phyloP scores from a whole-genome alignment of 805 yeast species.

The Kodamaea nitidulidarum region DNA sequence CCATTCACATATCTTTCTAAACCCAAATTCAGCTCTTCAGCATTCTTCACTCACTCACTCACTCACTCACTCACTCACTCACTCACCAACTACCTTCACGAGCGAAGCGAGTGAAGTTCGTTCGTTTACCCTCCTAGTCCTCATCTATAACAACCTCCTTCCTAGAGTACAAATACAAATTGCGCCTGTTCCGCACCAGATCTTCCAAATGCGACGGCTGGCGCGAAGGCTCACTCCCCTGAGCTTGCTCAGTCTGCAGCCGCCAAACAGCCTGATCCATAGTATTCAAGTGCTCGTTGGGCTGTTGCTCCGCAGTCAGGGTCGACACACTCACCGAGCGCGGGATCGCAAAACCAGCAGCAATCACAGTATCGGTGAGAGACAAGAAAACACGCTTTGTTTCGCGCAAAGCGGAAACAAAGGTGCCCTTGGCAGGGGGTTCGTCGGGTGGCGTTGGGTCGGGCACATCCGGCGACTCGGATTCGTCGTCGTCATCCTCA shows the following conservation, averaged over 20 bases:
- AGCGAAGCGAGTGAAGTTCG: no score
- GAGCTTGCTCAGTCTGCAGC: constrained; percentile 6
- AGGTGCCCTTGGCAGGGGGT: constrained; percentile 2
- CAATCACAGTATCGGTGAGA: constrained; percentile 51
- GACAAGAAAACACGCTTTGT: constrained; percentile 39
- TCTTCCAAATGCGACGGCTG: neutral
- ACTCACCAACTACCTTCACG: no score
- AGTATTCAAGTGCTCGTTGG: constrained; percentile 11
- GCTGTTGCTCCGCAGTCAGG: constrained; percentile 10
- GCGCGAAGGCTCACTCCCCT: neutral
- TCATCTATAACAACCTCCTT: constrained; percentile 30
- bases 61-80: no score
- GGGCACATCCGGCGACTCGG: neutral
- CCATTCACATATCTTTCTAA: no score
- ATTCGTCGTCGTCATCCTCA: constrained; percentile 27
- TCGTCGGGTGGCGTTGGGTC: constrained; percentile 1
- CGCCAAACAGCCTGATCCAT: constrained; percentile 6
- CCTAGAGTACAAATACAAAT: constrained; percentile 37
- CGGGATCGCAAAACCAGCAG: constrained; percentile 56
- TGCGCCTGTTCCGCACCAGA: constrained; percentile 20
- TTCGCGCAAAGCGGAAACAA: constrained; percentile 8
- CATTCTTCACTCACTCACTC: no score
- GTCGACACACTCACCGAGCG: constrained; percentile 42
- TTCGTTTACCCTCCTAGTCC: no score
- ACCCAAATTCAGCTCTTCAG: no score